Evolutionary conservation across 352 stramenopile species (phyloP).

Genomic region (Phytophthora melonis): DNA sequence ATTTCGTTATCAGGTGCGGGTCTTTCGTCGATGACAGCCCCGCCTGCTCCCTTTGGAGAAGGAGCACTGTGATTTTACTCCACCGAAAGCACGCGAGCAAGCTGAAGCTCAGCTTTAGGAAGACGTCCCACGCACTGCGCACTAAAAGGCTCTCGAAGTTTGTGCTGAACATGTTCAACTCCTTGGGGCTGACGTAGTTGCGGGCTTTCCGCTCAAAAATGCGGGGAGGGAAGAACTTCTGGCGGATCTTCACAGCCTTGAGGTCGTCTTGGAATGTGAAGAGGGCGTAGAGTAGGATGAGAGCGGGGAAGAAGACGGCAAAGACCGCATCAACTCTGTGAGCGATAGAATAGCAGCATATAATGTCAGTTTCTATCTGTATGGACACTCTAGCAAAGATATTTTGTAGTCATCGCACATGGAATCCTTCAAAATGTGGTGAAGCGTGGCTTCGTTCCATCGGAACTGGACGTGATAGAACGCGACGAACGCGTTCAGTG

Average conservation of each 20-base stretch:
- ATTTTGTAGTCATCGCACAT: conserved; percentile 29
- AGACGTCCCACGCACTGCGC: conserved; percentile 8
- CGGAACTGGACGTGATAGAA: conserved; percentile 48
- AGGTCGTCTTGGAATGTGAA: conserved; percentile 45
- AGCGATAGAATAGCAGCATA: not conserved
- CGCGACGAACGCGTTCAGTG: conserved; percentile 43
- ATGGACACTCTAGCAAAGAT: not conserved
- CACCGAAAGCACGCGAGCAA: conserved; percentile 40
- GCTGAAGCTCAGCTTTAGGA: conserved; percentile 46
- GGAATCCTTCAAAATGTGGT: conserved; percentile 49
- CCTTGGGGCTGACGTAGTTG: conserved; percentile 37
- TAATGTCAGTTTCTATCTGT: not conserved
- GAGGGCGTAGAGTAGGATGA: conserved; percentile 40
- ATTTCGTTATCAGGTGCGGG: not conserved
- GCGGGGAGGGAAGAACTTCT: conserved; percentile 48
- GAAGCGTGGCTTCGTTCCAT: conserved; percentile 40
- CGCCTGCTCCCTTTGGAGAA: conserved; percentile 16
- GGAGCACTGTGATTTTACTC: conserved; percentile 32
- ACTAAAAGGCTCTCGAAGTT: conserved; percentile 42
- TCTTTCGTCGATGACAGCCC: not conserved
- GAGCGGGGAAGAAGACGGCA: conserved; percentile 47
- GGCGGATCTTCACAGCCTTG: conserved; percentile 36
- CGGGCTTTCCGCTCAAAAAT: conserved; percentile 45
- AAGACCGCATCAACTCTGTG: conserved; percentile 48
- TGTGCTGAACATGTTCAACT: conserved; percentile 48